phyloP scores from a whole-genome alignment of 495 filamentous ascomycete genomes.

The Penicillium crystallinum region DNA sequence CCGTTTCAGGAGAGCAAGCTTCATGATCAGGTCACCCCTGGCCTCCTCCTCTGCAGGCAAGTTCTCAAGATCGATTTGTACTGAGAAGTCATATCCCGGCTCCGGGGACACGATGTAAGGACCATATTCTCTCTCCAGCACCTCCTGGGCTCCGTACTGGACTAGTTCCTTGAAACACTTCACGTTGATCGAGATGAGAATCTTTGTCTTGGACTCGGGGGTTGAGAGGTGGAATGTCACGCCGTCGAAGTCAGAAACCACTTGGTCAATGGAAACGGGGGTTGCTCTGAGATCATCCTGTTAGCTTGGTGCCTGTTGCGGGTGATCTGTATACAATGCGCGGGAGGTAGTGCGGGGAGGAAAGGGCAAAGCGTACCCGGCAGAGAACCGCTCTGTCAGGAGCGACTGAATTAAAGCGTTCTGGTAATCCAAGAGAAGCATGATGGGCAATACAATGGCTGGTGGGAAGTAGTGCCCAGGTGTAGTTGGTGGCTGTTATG shows the following conservation, averaged over 20 bases:
- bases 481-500: conserved; percentile 16
- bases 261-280: conserved; percentile 87
- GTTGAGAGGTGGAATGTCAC: conserved; percentile 98
- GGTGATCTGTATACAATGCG: conserved; percentile 23
- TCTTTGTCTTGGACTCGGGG: conserved; percentile 85
- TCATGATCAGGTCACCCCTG: conserved; percentile 75
- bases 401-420: conserved; percentile 96
- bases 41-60: conserved; percentile 76
- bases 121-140: conserved; percentile 91
- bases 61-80: conserved; percentile 80
- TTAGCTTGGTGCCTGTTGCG: conserved; percentile 30
- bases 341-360: conserved; percentile 13
- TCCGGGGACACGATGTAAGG: conserved; percentile 84
- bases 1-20: conserved; percentile 84
- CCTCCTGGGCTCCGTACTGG: conserved; percentile 83
- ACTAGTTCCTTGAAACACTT: conserved; percentile 92
- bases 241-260: conserved; percentile 96
- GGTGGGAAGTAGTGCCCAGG: background rate
- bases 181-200: conserved; percentile 86
- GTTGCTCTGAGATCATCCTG: conserved; percentile 55
- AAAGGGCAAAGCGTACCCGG: conserved; percentile 55
- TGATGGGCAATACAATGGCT: conserved; percentile 40
- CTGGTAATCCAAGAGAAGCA: conserved; percentile 98
- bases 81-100: conserved; percentile 88
- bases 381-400: conserved; percentile 82